phyloP scores from a whole-genome alignment of 1,284 basidiomycete species.

The Ganoderma multipileum region DNA sequence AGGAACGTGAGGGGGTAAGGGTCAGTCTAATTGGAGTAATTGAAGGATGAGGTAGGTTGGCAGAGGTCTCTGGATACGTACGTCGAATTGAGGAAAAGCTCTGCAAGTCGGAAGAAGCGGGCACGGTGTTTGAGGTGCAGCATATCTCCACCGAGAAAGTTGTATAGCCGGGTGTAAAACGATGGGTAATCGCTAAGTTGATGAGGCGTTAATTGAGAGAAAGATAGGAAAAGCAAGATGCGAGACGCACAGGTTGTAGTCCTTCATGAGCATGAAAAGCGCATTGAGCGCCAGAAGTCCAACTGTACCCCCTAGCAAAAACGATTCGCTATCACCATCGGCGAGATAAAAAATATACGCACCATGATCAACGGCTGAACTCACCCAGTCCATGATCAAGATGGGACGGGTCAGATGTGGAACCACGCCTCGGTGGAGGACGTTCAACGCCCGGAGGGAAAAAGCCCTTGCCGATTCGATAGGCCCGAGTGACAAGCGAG shows the following conservation, averaged over 20 bases:
- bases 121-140: slow-evolving; percentile 94
- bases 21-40: background rate
- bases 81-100: slow-evolving; percentile 92
- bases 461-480: slow-evolving; percentile 50
- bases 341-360: slow-evolving; percentile 26
- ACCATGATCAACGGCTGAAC: slow-evolving; percentile 87
- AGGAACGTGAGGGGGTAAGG: background rate
- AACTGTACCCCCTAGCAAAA: slow-evolving; percentile 77
- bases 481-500: slow-evolving; percentile 55
- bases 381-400: slow-evolving; percentile 94
- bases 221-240: background rate
- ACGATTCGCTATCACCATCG: background rate
- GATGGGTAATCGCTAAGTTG: slow-evolving; percentile 86
- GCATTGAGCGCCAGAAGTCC: slow-evolving; percentile 93
- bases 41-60: background rate
- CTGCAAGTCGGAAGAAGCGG: slow-evolving; percentile 93
- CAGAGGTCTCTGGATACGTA: slow-evolving; percentile 47
- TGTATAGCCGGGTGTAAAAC: slow-evolving; percentile 95
- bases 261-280: slow-evolving; percentile 89
- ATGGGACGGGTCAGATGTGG: slow-evolving; percentile 85
- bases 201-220: slow-evolving; percentile 2
- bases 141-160: slow-evolving; percentile 85
- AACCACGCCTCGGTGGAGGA: slow-evolving; percentile 86
- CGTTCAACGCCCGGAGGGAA: slow-evolving; percentile 70
- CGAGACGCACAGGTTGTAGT: slow-evolving; percentile 86